Evolutionary conservation across 306 rosid species (phyloP).

Genomic region (Vicia faba): DNA sequence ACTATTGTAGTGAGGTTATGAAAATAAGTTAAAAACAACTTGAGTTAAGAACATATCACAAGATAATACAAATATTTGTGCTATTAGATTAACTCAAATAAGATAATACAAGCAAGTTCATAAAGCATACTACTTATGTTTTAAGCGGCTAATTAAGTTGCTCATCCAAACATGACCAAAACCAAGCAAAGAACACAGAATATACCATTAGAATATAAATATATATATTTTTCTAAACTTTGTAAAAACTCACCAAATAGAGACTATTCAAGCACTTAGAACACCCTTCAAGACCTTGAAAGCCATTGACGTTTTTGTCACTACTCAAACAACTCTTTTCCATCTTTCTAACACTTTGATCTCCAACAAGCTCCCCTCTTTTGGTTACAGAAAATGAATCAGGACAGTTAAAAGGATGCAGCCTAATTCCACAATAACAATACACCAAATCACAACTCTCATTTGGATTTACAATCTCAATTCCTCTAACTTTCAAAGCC

Average conservation of each 20-base stretch:
- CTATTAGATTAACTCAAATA: no score
- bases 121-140: no score
- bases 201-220: no score
- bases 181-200: not conserved
- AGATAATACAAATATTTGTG: no score
- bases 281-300: constrained; percentile 95
- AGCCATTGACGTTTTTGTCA: constrained; percentile 49
- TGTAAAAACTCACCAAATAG: constrained; percentile 53
- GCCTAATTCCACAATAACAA: constrained; percentile 83
- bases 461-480: constrained; percentile 65
- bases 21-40: no score
- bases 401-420: constrained; percentile 74
- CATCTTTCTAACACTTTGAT: constrained; percentile 58
- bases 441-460: constrained; percentile 85
- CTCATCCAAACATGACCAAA: constrained; percentile 28
- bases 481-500: constrained; percentile 61
- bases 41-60: no score
- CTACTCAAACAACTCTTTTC: constrained; percentile 72
- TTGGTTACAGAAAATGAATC: constrained; percentile 62
- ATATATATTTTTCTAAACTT: not conserved
- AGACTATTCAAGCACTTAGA: constrained; percentile 76
- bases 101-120: no score
- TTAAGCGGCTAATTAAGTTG: no score
- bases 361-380: constrained; percentile 66
- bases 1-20: no score